A percentile compares a stretch with the other conserved stretches of the same genome.
Evolutionary conservation across 306 rosid genomes (phyloP).

Genomic region (Vigna trinervia): DNA sequence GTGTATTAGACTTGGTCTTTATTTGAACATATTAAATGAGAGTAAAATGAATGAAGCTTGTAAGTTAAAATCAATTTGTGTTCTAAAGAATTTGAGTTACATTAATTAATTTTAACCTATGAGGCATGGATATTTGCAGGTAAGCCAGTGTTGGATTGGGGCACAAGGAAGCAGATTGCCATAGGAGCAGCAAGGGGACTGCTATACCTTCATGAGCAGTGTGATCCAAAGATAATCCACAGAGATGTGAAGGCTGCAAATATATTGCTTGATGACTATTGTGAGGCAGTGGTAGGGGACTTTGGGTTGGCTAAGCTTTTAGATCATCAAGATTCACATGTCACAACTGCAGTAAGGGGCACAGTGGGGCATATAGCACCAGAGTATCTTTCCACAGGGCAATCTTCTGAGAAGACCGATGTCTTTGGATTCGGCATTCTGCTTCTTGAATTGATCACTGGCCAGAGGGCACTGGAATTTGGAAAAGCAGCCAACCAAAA

Average conservation of each 20-base stretch:
- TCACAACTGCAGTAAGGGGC: slow-evolving; percentile 95
- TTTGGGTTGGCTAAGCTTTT: slow-evolving; percentile 96
- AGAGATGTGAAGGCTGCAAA: slow-evolving; percentile 98
- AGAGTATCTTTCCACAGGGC: slow-evolving; percentile 94
- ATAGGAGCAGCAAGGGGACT: slow-evolving; percentile 93
- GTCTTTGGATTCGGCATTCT: slow-evolving; percentile 94
- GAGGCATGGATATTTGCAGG: slow-evolving; percentile 49
- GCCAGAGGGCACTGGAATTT: slow-evolving; percentile 86
- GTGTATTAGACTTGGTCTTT: not conserved
- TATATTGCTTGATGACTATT: slow-evolving; percentile 88
- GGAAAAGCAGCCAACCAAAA: slow-evolving; percentile 89
- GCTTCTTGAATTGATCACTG: slow-evolving; percentile 89
- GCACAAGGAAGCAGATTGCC: slow-evolving; percentile 86
- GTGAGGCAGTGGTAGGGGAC: slow-evolving; percentile 97
- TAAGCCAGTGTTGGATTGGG: slow-evolving; percentile 87
- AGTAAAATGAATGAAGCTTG: not conserved
- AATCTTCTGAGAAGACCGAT: slow-evolving; percentile 94
- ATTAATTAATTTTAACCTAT: not conserved
- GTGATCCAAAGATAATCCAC: slow-evolving; percentile 96
- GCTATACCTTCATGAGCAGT: slow-evolving; percentile 89
- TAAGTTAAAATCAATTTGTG: not conserved
- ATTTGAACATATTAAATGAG: not conserved
- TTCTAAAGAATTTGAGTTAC: too few relatives aligned
- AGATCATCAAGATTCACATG: slow-evolving; percentile 95
- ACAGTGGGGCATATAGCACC: slow-evolving; percentile 98